Base-by-base conservation (phyloP, 495 filamentous ascomycete genomes). In the Eremomyces bilateralis region DNA sequence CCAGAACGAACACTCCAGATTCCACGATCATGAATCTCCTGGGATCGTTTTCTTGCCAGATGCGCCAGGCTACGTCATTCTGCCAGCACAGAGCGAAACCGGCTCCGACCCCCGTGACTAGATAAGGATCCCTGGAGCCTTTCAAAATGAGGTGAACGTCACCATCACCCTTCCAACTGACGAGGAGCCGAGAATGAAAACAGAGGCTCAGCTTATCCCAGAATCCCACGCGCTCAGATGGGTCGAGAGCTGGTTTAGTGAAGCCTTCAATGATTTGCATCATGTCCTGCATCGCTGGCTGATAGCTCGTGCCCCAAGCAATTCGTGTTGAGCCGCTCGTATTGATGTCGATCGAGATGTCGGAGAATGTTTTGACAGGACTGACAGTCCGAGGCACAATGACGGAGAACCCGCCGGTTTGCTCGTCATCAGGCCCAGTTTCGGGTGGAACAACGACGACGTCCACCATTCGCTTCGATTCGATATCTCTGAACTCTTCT, bases 221-320 rank as follows among this genome's bases (percentile, higher is more conserved):
- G 59, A 99, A 99, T 4, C 88, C 88, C 31, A 81, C 79, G 29
- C 79, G 68, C 27, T 99, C 88, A 1, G 85, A 94, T 3, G 79
- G 78, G 54, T 95, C 88, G 25, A 92, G 61, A 42, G 90, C 82
- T 3, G 81, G 79, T 44, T 95, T 99, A 6, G 84, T 92, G 56
- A 99, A 93, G 0, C 77, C 77, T 59, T 99, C 88, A 38, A 99
- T 80, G 17, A 90, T 81, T 71, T 95, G 93, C 88, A 99, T 99
- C 80, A 94, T 93, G 47, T 99, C 88, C 53, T 99, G 88, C 35
- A 99, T 94, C 8, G 84, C 90, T 18, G 88, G 88, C 42, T 99
- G 88, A 48, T 95, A 95, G 0, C 88, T 92, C 37, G 83, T 79
- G 25, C 84, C 81, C 88, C 88, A 99, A 20, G 83, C 93, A 33